Conservation (phyloP, 805 yeast genomes). For the Starmerella gropengiesseri region DNA sequence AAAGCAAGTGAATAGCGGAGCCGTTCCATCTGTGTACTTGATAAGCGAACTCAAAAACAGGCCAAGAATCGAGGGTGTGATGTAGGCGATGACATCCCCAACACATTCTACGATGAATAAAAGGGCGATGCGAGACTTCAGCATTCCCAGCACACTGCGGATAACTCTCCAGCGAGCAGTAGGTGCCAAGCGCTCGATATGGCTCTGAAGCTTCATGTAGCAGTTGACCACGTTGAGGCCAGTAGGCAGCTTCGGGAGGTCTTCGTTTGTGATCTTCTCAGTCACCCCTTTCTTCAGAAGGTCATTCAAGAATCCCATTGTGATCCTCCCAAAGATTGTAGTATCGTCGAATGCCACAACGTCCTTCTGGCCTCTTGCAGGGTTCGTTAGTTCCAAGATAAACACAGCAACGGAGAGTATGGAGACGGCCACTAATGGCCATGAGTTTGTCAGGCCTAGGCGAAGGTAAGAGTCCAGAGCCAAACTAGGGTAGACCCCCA, state of each 20-base stretch:
- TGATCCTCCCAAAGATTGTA: slow-evolving; percentile 20
- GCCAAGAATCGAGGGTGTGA: slow-evolving; percentile 19
- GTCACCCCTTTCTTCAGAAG: slow-evolving; percentile 15
- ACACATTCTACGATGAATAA: slow-evolving; percentile 14
- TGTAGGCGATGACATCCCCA: slow-evolving; percentile 13
- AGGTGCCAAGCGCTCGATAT: slow-evolving; percentile 4
- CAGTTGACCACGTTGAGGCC: slow-evolving; percentile 20
- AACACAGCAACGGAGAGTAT: slow-evolving; percentile 7
- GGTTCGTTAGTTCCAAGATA: slow-evolving; percentile 12
- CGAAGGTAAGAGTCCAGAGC: slow-evolving; percentile 19
- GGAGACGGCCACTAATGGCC: slow-evolving; percentile 3
- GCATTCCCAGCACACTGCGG: slow-evolving; percentile 8
- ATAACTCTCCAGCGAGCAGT: slow-evolving; percentile 17
- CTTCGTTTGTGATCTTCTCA: slow-evolving; percentile 15
- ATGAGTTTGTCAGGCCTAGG: neutral
- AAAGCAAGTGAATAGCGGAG: slow-evolving; percentile 18
- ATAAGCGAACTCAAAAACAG: slow-evolving; percentile 20
- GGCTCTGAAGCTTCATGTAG: slow-evolving; percentile 11
- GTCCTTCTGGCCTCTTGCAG: neutral
- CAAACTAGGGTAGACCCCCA: slow-evolving; percentile 11
- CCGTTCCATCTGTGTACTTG: slow-evolving; percentile 10
- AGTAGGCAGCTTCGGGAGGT: slow-evolving; percentile 22
- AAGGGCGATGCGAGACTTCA: slow-evolving; percentile 4
- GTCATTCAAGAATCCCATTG: slow-evolving; percentile 18
- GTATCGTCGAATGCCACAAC: slow-evolving; percentile 15